Evolutionary conservation across 2,329 filamentous ascomycete genomes (phyloP), one percentile per base, ranked within the genome.

Genomic region (Fusarium caatingaense): DNA sequence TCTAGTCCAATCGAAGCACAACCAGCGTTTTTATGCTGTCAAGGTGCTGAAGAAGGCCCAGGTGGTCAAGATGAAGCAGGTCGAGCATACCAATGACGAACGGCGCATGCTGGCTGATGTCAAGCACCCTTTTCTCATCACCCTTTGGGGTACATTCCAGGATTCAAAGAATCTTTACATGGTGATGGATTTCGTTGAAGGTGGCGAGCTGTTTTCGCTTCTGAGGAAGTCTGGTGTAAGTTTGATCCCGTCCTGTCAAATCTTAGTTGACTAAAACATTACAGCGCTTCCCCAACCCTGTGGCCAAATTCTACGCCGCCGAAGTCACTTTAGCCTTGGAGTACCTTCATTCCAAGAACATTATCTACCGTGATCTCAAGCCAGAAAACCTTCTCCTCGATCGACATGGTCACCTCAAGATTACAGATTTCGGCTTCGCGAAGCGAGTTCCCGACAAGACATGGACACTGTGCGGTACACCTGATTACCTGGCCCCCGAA

Each of bases 161-260:
- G 96, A 99, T 77, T 88, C 91, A 53, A 94, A 91, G 83, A 98
- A 98, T 79, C 85, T 99, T 37, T 99, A 99, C 87, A 99, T 99
- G 96, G 96, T 99, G 76, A 99, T 99, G 96, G 96, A 99, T 81
- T 99, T 99, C 84, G 95, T 99, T 56, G 96, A 99, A 82, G 96
- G 96, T 73, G 96, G 96, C 77, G 96, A 99, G 85, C 86, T 99
- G 57, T 99, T 99, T 80, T 98, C 95, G 73, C 83, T 99, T 76
- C 84, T 99, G 75, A 88, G 96, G 75, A 98, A 99, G 82, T 98
- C 95, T 86, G 91, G 95, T 87, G 88, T 88, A 87, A 82, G 86
- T 83, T 56, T 48, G 25, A 47, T 54, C 54, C 23, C 28, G 42
- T 9, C 27, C 27, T 45, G 16, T 27, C 23, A 23, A 34, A 32